Percentiles rank a stretch among this genome's conserved stretches.
Conservation (phyloP, 805 yeast genomes). For the Debaryomyces prosopidis region DNA sequence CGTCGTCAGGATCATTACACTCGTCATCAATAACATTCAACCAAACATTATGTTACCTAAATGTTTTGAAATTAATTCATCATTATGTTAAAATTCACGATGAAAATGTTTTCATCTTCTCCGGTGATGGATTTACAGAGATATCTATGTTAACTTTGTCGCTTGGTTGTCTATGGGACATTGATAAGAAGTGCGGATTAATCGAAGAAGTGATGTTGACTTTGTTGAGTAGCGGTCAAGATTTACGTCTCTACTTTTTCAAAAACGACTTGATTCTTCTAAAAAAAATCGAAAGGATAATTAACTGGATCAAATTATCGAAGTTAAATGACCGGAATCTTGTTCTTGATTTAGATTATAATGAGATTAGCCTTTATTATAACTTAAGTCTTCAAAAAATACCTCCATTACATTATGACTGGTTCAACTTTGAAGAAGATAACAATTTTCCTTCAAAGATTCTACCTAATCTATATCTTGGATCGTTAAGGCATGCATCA, state of each 20-base stretch:
- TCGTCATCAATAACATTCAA: constrained; percentile 20
- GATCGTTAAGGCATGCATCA: constrained; percentile 34
- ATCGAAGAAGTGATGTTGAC: constrained; percentile 26
- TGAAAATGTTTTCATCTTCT: constrained; percentile 28
- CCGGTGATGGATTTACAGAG: constrained; percentile 42
- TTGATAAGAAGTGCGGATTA: not conserved
- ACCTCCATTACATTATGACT: constrained; percentile 19
- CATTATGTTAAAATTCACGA: constrained; percentile 14
- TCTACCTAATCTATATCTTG: constrained; percentile 28
- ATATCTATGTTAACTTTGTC: constrained; percentile 24
- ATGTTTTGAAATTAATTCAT: constrained; percentile 29
- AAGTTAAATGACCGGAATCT: not conserved
- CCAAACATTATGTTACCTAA: constrained; percentile 28
- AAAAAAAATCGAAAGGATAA: constrained; percentile 28
- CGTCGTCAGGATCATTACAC: constrained; percentile 26
- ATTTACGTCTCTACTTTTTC: constrained; percentile 28
- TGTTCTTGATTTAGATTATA: not conserved
- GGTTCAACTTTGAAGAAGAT: constrained; percentile 32
- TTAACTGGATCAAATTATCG: constrained; percentile 15
- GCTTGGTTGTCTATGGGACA: constrained; percentile 8
- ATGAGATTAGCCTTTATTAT: constrained; percentile 5
- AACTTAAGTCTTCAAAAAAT: not conserved
- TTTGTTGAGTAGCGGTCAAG: constrained; percentile 6
- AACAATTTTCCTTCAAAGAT: constrained; percentile 38
- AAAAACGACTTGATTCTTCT: constrained; percentile 29